These are phyloP conservation scores for Penicillium sp. DNA, from an alignment of 2,329 filamentous ascomycete species.

Conservation along the genomic window DNA sequence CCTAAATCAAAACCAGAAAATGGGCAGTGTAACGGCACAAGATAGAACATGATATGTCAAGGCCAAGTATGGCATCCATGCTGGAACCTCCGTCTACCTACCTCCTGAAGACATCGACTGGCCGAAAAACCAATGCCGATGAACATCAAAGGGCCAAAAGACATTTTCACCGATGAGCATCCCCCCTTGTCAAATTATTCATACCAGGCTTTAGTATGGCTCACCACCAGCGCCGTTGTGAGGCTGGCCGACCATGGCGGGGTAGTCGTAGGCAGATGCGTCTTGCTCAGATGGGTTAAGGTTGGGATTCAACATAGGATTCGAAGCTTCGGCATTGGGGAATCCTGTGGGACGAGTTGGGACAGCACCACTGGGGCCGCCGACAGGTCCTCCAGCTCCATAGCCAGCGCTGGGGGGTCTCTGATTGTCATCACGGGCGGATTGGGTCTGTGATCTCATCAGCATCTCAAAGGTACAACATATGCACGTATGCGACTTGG, in stretches of 20 bases:
- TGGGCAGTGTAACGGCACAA: neutral
- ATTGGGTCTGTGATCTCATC: constrained; percentile 67
- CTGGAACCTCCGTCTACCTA: neutral
- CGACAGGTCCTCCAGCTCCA: constrained; percentile 40
- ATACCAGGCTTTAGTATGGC: constrained; percentile 36
- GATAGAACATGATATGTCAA: neutral
- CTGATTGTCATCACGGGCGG: constrained; percentile 67
- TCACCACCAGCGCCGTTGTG: constrained; percentile 51
- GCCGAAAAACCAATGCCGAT: neutral
- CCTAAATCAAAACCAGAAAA: neutral
- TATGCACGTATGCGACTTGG: neutral
- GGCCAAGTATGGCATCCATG: neutral
- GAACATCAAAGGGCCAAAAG: constrained; percentile 1
- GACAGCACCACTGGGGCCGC: constrained; percentile 26
- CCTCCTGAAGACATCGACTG: neutral
- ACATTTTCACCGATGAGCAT: neutral
- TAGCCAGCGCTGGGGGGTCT: constrained; percentile 54
- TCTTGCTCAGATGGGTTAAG: constrained; percentile 49
- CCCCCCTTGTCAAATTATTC: neutral
- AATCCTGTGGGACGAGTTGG: constrained; percentile 36
- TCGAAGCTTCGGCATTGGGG: constrained; percentile 44
- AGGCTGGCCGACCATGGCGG: constrained; percentile 46
- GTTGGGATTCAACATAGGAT: constrained; percentile 46
- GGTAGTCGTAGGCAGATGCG: constrained; percentile 46
- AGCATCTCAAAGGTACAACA: constrained; percentile 31